phyloP scores from a whole-genome alignment of 2,329 filamentous ascomycete species.

The Curvularia sp. region DNA sequence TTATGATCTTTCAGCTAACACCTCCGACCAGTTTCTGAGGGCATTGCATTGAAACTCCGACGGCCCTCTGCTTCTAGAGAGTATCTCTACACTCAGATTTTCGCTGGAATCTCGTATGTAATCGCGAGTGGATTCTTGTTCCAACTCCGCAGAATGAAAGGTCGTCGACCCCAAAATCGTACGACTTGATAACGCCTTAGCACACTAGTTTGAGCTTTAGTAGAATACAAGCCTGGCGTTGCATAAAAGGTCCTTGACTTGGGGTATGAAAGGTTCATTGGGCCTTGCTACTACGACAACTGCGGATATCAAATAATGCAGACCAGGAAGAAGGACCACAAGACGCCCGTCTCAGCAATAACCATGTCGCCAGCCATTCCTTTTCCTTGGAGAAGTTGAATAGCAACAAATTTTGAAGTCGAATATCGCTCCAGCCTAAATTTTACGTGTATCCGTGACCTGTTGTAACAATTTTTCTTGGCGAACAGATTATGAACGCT shows the following conservation, averaged over 20 bases:
- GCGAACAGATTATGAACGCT: too few species aligned
- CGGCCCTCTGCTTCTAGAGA: constrained; percentile 27
- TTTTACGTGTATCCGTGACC: too few species aligned
- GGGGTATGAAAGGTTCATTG: background rate
- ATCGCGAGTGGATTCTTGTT: constrained; percentile 45
- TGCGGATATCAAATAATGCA: too few species aligned
- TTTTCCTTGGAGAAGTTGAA: background rate
- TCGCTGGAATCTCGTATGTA: constrained; percentile 46
- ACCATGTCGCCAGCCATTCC: background rate
- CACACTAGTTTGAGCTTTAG: background rate
- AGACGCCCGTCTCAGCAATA: background rate
- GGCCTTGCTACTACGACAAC: background rate
- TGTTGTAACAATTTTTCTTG: background rate
- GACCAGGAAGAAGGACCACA: too few species aligned
- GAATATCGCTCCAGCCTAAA: background rate
- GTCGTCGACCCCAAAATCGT: constrained; percentile 1
- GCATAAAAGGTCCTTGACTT: background rate
- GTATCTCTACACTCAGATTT: constrained; percentile 52
- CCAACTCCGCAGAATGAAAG: constrained; percentile 20
- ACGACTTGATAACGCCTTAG: background rate
- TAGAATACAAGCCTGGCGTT: background rate
- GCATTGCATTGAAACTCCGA: constrained; percentile 51
- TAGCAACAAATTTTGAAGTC: background rate
- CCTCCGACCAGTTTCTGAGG: constrained; percentile 39
- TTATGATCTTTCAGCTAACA: constrained; percentile 1